Evolutionary conservation across 176 grass and related monocot species (phyloP).

Genomic region (Aegilops bicornis): DNA sequence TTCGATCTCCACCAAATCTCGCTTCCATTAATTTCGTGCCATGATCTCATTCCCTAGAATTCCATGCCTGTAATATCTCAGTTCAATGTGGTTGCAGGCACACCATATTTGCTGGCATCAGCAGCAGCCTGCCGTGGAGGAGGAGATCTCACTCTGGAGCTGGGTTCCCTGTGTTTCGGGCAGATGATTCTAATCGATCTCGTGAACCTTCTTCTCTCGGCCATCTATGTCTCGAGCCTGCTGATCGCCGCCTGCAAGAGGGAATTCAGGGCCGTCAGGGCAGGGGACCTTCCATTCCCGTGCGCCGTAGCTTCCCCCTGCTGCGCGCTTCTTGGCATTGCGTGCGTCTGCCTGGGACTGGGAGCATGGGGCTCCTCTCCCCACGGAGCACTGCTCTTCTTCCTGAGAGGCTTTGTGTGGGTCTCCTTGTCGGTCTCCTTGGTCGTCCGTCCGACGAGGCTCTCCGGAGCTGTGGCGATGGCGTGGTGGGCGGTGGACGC

Average conservation of each 20-base stretch:
- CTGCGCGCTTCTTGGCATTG: conserved; percentile 40
- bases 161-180: neutral
- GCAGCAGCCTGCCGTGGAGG: neutral
- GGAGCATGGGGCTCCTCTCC: conserved; percentile 22
- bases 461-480: conserved; percentile 19
- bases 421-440: conserved; percentile 44
- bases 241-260: neutral
- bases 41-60: neutral
- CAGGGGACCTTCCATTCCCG: neutral
- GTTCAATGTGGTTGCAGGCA: conserved; percentile 12
- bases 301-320: conserved; percentile 24
- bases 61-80: neutral
- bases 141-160: neutral
- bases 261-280: neutral
- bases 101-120: conserved; percentile 9
- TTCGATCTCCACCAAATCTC: neutral
- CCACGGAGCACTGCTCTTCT: neutral
- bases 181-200: conserved; percentile 39
- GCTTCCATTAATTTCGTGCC: neutral
- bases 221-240: conserved; percentile 38
- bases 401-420: conserved; percentile 53
- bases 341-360: neutral
- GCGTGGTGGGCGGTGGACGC: conserved; percentile 57
- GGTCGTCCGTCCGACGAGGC: conserved; percentile 33
- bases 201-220: conserved; percentile 39